Evolutionary conservation across 139 green algal genomes (phyloP).

Genomic region (Tetradesmus obliquus): DNA sequence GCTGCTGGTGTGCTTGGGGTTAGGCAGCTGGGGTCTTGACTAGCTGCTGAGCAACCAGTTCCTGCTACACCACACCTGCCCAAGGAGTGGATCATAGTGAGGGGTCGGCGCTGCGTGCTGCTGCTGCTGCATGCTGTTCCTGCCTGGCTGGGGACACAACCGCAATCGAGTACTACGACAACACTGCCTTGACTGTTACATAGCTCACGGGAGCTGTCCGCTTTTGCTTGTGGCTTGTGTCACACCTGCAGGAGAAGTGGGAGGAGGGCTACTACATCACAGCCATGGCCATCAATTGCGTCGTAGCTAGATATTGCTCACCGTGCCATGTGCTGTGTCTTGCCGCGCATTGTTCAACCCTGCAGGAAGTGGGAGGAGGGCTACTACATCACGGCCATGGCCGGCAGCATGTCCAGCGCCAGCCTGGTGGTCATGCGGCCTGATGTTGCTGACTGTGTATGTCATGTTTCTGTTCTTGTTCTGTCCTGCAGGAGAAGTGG

Average conservation of each 20-base stretch:
- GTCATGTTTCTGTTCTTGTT: not conserved
- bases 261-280: conserved; percentile 99
- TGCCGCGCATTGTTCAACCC: not conserved
- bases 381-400: conserved; percentile 99
- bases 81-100: conserved; percentile 98
- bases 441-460: not conserved
- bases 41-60: conserved; percentile 82
- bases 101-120: not conserved
- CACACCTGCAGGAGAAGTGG: conserved; percentile 88
- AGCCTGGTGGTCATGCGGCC: conserved; percentile 11
- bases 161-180: too few species aligned
- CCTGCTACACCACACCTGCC: conserved; percentile 71
- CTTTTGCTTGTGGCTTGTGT: too few species aligned
- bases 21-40: too few species aligned
- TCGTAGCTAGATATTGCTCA: not conserved
- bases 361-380: conserved; percentile 98
- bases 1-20: too few species aligned
- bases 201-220: too few species aligned
- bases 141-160: too few species aligned
- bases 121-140: not conserved
- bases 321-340: not conserved
- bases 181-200: too few species aligned
- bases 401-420: conserved; percentile 77
- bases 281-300: conserved; percentile 87
- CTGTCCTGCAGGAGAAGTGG: conserved; percentile 88